Evolutionary conservation across 352 stramenopile species (phyloP).

Genomic region (Blastocystis sp.): DNA sequence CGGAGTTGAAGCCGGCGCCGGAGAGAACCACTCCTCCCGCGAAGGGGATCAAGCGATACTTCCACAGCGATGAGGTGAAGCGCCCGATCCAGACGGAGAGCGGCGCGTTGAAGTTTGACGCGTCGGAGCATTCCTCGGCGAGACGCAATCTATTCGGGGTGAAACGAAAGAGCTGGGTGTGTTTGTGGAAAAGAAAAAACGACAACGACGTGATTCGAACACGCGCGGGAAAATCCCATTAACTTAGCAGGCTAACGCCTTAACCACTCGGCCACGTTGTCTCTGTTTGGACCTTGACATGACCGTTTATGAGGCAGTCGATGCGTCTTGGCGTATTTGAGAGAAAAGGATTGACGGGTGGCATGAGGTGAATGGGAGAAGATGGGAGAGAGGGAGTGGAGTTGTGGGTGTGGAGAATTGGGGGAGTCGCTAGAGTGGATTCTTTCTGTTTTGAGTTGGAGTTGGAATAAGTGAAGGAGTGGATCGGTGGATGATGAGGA

Average conservation of each 20-base stretch:
- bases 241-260: slow-evolving; percentile 54
- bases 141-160: slow-evolving; percentile 21
- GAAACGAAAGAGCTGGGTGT: slow-evolving; percentile 10
- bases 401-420: no score
- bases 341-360: no score
- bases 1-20: not conserved
- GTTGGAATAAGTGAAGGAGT: no score
- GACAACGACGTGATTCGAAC: slow-evolving; percentile 62
- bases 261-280: slow-evolving; percentile 51
- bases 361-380: no score
- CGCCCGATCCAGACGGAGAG: not conserved
- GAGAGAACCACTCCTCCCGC: not conserved
- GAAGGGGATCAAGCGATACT: slow-evolving; percentile 66
- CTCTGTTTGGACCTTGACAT: no score
- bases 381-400: no score
- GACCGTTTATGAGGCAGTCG: no score
- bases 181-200: slow-evolving; percentile 49
- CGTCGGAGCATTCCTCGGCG: not conserved
- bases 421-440: no score
- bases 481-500: no score
- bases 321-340: no score
- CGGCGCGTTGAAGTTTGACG: not conserved
- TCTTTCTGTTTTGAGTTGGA: no score
- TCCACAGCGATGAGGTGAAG: slow-evolving; percentile 49
- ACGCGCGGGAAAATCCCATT: slow-evolving; percentile 43